Base-by-base conservation (phyloP, 345 rosid genomes). In the Garcia nutans region DNA sequence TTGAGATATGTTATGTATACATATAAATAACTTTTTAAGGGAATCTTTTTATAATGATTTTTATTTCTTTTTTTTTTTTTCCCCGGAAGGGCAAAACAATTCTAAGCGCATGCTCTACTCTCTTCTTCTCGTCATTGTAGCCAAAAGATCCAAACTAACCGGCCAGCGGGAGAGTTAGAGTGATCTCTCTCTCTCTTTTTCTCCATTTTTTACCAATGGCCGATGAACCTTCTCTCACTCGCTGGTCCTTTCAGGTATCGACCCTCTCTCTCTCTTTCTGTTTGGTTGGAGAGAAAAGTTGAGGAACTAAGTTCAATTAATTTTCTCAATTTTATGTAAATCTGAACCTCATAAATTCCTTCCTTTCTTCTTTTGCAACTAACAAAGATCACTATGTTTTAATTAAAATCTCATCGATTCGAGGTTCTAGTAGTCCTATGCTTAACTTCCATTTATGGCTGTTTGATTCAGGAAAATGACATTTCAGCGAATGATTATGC, bases 231-330 rank as follows among this genome's bases (percentile, higher is more conserved):
- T 80, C 89, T 10, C 72, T 69, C 74, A 89, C 96, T 80, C 98
- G 97, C 83, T 94, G 98, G 98, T 83, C 88, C 63, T 94, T 92
- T 86, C 94, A 79, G 98, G 98, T 94, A 82, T 50, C 12, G 8
- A 26, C 24, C 33, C 12, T 31, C 56, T 42, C 26, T 50, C 5
- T 19, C 31, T 20, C 7, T 54, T 44, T 70, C 45, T 44, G 65
- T 71, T 71, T 70, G 68, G 22, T 54, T 66, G 26, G 63, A 2
- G 33, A 59, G 70, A 68, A 52, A 59, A 65, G 56, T 28, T 23
- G 13, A 16, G 16, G 19, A 12, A 16, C 56, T 52, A 15, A 52
- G 17, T 52, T 52, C 13, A 52, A 16, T 54, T 54, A 3, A 5
- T 5, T 54, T 54, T 54, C n/a, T 54, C 58, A 17, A 24, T 0